phyloP scores from a whole-genome alignment of 1,139 yeast species.

The Petasospora fabianii region DNA sequence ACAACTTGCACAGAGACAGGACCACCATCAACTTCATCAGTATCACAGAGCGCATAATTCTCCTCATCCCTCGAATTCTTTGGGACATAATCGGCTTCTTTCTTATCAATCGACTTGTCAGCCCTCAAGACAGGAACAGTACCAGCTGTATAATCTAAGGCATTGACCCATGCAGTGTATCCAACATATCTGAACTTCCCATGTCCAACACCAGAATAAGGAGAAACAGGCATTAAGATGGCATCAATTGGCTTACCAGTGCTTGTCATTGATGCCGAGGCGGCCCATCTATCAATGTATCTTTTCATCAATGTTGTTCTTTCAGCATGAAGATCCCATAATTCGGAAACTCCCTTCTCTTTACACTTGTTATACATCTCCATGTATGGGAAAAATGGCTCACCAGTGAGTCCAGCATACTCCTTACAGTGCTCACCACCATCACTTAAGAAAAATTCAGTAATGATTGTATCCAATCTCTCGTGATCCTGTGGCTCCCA shows the following conservation, averaged over 20 bases:
- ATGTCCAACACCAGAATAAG: constrained; percentile 36
- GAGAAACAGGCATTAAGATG: constrained; percentile 44
- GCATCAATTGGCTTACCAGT: constrained; percentile 45
- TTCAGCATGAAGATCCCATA: constrained; percentile 36
- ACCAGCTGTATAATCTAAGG: constrained; percentile 56
- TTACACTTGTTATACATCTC: constrained; percentile 31
- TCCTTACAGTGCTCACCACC: constrained; percentile 34
- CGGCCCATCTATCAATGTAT: constrained; percentile 29
- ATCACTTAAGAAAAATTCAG: constrained; percentile 34
- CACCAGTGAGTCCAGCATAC: constrained; percentile 31
- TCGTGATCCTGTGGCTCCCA: constrained; percentile 43
- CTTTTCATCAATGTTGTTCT: constrained; percentile 34
- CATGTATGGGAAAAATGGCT: constrained; percentile 40
- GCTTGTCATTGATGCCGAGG: constrained; percentile 27
- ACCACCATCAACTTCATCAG: constrained; percentile 41
- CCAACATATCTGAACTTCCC: constrained; percentile 24
- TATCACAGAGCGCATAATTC: constrained; percentile 29
- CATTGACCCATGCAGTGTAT: constrained; percentile 58
- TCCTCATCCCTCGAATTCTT: constrained; percentile 22
- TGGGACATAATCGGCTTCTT: constrained; percentile 18
- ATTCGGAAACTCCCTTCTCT: constrained; percentile 34
- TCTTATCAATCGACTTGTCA: constrained; percentile 31
- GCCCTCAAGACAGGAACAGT: constrained; percentile 54
- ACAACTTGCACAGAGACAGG: constrained; percentile 43
- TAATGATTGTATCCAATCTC: constrained; percentile 13